Evolutionary conservation across 2,329 filamentous ascomycete species (phyloP).

Genomic region (Pseudogymnoascus sp.): DNA sequence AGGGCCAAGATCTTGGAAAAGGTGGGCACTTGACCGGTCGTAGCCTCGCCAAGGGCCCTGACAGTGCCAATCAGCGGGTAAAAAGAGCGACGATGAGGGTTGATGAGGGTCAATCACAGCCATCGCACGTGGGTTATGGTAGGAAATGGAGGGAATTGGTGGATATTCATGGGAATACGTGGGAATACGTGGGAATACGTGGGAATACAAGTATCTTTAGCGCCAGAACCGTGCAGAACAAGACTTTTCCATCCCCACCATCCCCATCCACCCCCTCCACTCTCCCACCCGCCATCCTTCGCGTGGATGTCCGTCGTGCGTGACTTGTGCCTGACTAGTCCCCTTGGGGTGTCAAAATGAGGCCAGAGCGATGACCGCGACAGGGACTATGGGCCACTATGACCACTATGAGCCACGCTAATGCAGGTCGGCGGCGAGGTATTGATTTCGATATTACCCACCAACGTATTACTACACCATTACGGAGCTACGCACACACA

Average conservation of each 20-base stretch:
- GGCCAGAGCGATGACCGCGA: background rate
- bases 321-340: background rate
- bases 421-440: conserved; percentile 18
- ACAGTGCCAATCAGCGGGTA: background rate
- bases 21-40: background rate
- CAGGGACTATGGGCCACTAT: no score
- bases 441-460: conserved; percentile 14
- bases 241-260: background rate
- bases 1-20: background rate
- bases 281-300: background rate
- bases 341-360: background rate
- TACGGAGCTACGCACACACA: conserved; percentile 16
- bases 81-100: background rate
- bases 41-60: background rate
- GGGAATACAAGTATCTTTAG: background rate
- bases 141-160: background rate
- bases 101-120: background rate
- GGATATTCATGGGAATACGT: background rate
- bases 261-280: background rate
- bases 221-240: background rate
- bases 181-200: background rate
- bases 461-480: background rate
- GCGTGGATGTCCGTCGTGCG: background rate
- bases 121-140: background rate
- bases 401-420: background rate